Evolutionary conservation across 2,329 filamentous ascomycete genomes (phyloP), one percentile per base, ranked within the genome.

Genomic region (Penicillium sp.): DNA sequence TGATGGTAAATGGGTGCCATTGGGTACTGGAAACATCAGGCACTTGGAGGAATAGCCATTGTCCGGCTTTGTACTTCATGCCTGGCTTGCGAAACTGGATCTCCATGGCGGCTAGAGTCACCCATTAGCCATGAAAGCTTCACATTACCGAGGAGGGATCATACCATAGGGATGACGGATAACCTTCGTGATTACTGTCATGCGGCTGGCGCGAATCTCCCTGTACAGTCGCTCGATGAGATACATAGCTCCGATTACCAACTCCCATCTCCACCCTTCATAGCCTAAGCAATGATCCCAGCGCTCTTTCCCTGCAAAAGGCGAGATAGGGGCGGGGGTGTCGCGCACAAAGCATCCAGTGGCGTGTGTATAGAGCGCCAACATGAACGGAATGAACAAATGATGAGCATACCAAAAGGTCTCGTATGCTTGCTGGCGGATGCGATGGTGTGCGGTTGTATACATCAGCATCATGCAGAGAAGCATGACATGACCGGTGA

Each of bases 401-500:
- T 99, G 93, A 72, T 99, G 93, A 0, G 90, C 95, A 73, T 99
- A 99, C 93, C 93, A 99, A 70, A 99, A 99, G 0, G 92, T 95
- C 74, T 99, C 93, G 66, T 91, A 99, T 0, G 89, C 95, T 68
- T 99, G 93, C 68, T 97, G 92, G 46, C 93, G 87, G 58, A 99
- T 97, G 59, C 89, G 87, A 62, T 87, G 81, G 67, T 99, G 93
- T 2, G 93, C 87, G 0, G 91, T 96, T 1, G 93, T 99, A 74
- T 95, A 99, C 80, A 99, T 99, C 55, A 99, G 75, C 55, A 99
- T 76, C 93, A 99, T 99, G 79, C 91, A 97, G n/a, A 99, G 78
- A 22, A 97, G 81, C 93, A 99, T 99, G 55, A 96, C 81, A 71
- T 99, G 93, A 6, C 93, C 93, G 2, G 93, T 99, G 55, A 97